phyloP scores from a whole-genome alignment of 1,284 basidiomycete genomes.

The Neotropicomus parvogracilis region DNA sequence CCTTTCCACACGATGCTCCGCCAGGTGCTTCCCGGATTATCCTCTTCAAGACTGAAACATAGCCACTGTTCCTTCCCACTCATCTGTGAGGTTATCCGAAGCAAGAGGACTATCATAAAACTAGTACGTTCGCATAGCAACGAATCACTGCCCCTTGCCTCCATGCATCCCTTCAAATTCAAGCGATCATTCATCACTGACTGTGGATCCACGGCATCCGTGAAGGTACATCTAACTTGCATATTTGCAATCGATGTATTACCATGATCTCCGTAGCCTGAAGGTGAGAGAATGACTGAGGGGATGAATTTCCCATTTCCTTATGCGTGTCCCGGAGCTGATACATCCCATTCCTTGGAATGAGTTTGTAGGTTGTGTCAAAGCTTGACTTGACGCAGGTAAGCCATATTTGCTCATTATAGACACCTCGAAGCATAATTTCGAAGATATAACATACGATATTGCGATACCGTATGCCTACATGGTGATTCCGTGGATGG shows the following conservation, averaged over 20 bases:
- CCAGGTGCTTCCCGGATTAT: background rate
- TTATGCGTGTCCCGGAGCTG: background rate
- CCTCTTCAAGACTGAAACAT: no score
- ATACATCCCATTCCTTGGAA: slow-evolving; percentile 37
- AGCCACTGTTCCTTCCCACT: background rate
- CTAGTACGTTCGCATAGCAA: background rate
- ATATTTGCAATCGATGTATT: background rate
- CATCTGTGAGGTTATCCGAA: background rate
- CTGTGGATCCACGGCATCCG: background rate
- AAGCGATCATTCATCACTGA: background rate
- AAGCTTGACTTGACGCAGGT: slow-evolving; percentile 84
- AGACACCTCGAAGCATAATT: background rate
- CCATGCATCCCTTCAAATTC: background rate
- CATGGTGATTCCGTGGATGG: slow-evolving; percentile 76
- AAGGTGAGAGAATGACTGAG: slow-evolving; percentile 60
- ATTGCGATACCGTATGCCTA: slow-evolving; percentile 67
- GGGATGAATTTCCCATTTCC: slow-evolving; percentile 46
- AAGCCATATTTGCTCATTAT: slow-evolving; percentile 4
- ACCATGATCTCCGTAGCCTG: slow-evolving; percentile 43
- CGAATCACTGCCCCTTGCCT: background rate
- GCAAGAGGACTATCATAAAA: background rate
- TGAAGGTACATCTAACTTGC: slow-evolving; percentile 12
- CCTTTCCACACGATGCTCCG: background rate
- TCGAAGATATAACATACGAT: slow-evolving; percentile 75
- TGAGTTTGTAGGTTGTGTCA: slow-evolving; percentile 80